Conservation (phyloP, 106 monocot genomes). For the Dendrobium chrysotoxum region DNA sequence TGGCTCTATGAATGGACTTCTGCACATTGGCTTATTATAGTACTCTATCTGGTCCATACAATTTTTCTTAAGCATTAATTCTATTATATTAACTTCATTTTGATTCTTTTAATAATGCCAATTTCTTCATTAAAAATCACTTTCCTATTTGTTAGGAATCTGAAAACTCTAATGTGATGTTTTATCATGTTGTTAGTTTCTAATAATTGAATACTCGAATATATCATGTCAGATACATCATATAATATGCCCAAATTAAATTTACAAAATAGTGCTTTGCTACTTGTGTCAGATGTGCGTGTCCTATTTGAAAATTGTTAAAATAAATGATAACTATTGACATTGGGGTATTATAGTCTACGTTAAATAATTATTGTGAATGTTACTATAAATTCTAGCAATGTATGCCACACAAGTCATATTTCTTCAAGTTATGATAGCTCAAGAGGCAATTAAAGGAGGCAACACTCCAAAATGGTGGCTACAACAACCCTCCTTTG, state of each 20-base stretch:
- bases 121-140: too few species aligned
- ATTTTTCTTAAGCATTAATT: not conserved
- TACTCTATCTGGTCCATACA: not conserved
- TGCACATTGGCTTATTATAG: not conserved
- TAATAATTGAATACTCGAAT: too few species aligned
- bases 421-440: too few species aligned
- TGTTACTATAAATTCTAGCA: too few species aligned
- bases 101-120: too few species aligned
- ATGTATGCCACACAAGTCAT: too few species aligned
- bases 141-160: too few species aligned
- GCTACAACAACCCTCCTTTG: not conserved
- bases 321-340: not conserved
- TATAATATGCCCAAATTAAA: not conserved
- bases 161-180: too few species aligned
- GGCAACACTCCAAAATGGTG: not conserved
- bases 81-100: not conserved
- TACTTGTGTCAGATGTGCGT: not conserved
- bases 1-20: not conserved
- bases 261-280: not conserved
- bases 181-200: too few species aligned
- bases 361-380: not conserved
- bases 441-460: too few species aligned
- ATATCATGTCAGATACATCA: too few species aligned
- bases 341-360: not conserved
- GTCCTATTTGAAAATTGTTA: not conserved